Percentiles rank a stretch among this genome's conserved stretches.
These are phyloP conservation scores for Stellera chamaejasme DNA, from an alignment of 345 rosid species.

Conservation along the genomic window DNA sequence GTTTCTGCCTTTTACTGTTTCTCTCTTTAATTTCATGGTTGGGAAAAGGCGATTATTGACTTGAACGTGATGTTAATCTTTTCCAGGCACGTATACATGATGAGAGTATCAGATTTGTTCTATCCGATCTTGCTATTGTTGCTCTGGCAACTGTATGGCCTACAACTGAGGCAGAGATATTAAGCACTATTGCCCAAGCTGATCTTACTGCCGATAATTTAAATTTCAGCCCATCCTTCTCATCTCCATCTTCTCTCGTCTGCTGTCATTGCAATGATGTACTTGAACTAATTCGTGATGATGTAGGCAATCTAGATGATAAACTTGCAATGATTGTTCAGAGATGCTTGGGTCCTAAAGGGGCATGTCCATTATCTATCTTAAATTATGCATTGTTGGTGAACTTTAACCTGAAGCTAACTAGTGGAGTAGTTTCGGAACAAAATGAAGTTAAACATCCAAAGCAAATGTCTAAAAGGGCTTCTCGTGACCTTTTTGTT, in stretches of 20 bases:
- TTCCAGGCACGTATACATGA: slow-evolving; percentile 92
- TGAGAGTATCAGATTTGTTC: slow-evolving; percentile 74
- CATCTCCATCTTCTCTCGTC: slow-evolving; percentile 58
- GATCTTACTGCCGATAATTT: slow-evolving; percentile 40
- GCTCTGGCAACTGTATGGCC: slow-evolving; percentile 52
- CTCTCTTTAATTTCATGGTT: too few relatives aligned
- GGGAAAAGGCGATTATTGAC: slow-evolving; percentile 4
- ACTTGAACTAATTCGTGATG: slow-evolving; percentile 31
- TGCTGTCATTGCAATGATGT: slow-evolving; percentile 65
- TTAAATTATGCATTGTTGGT: slow-evolving; percentile 66
- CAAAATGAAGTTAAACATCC: slow-evolving; percentile 42
- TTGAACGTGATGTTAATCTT: slow-evolving; percentile 13
- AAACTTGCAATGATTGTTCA: slow-evolving; percentile 42
- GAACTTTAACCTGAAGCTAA: slow-evolving; percentile 36
- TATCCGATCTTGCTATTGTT: slow-evolving; percentile 76
- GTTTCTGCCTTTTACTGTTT: too few relatives aligned
- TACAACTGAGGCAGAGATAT: slow-evolving; percentile 34
- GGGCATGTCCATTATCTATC: slow-evolving; percentile 61
- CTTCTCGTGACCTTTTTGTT: slow-evolving; percentile 75
- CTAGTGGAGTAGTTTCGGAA: slow-evolving; percentile 29
- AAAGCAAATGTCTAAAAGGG: slow-evolving; percentile 53
- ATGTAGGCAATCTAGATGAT: slow-evolving; percentile 32
- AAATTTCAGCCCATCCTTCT: slow-evolving; percentile 31
- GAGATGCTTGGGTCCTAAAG: slow-evolving; percentile 66
- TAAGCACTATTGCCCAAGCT: slow-evolving; percentile 44